phyloP scores from a whole-genome alignment of 2,329 filamentous ascomycete species.

The Parastagonospora nodorum region DNA sequence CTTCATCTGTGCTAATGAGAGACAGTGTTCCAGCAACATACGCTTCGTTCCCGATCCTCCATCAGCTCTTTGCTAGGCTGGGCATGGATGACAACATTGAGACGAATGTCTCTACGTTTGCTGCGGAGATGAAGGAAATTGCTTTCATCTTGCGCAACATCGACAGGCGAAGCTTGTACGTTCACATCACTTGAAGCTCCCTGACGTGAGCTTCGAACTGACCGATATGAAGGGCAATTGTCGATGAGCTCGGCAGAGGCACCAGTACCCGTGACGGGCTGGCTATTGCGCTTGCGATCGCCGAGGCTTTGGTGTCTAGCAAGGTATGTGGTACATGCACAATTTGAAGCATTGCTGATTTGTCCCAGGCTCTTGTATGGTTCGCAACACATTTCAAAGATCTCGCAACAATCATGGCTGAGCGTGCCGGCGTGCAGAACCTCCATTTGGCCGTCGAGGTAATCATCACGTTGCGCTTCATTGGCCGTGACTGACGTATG shows the following conservation, averaged over 20 bases:
- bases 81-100: constrained; percentile 88
- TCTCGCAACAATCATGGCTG: constrained; percentile 74
- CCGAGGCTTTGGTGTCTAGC: constrained; percentile 82
- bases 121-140: constrained; percentile 93
- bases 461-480: constrained; percentile 27
- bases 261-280: constrained; percentile 89
- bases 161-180: constrained; percentile 68
- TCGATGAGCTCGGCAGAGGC: constrained; percentile 90
- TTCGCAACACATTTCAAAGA: constrained; percentile 94
- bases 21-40: constrained; percentile 75
- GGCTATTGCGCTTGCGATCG: constrained; percentile 86
- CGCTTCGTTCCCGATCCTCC: constrained; percentile 78
- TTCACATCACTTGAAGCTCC: background rate
- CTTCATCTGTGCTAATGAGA: constrained; percentile 6
- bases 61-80: constrained; percentile 84
- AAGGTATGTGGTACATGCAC: constrained; percentile 29
- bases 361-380: constrained; percentile 71
- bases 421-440: constrained; percentile 79
- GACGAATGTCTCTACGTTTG: constrained; percentile 90
- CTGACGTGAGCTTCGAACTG: background rate
- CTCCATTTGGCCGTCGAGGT: constrained; percentile 79
- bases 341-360: background rate
- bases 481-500: constrained; percentile 1
- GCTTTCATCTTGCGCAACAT: constrained; percentile 90
- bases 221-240: constrained; percentile 60